These are phyloP conservation scores for Hanseniaspora occidentalis DNA, from an alignment of 805 yeast species.

Conservation along the genomic window DNA sequence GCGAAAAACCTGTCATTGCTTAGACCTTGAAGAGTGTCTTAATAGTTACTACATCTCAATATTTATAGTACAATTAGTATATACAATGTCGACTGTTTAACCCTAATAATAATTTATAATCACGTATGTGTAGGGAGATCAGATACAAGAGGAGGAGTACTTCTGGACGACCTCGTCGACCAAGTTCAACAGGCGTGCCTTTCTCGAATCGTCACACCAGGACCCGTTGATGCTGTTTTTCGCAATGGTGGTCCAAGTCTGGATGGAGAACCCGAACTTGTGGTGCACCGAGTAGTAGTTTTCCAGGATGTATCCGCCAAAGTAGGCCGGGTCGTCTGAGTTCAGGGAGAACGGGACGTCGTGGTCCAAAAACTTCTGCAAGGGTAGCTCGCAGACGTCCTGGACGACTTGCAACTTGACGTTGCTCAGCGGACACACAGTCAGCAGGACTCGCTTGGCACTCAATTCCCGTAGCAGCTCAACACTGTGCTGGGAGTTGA, in stretches of 20 bases:
- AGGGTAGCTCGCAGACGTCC: constrained; percentile 55
- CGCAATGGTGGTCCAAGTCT: constrained; percentile 55
- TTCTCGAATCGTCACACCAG: constrained; percentile 55
- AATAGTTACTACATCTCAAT: too few relatives aligned
- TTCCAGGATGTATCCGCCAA: constrained; percentile 74
- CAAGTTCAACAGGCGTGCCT: constrained; percentile 29
- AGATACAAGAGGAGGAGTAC: too few relatives aligned
- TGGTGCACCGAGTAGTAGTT: constrained; percentile 58
- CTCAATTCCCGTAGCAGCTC: constrained; percentile 47
- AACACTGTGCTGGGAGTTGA: constrained; percentile 45
- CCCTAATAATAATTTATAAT: background rate
- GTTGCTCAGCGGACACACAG: constrained; percentile 71
- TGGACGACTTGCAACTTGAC: constrained; percentile 63
- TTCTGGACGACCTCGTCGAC: constrained; percentile 32
- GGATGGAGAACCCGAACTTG: constrained; percentile 46
- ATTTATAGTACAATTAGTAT: too few relatives aligned
- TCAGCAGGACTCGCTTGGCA: constrained; percentile 40
- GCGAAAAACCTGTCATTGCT: constrained; percentile 5
- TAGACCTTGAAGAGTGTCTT: too few relatives aligned
- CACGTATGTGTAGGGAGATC: too few relatives aligned
- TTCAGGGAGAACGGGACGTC: constrained; percentile 64
- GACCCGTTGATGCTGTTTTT: constrained; percentile 58
- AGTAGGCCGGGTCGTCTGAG: constrained; percentile 73
- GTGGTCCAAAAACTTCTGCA: constrained; percentile 43
- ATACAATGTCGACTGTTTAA: background rate